Conservation (phyloP, 2,329 filamentous ascomycete species). For the Diaporthe velutina region DNA sequence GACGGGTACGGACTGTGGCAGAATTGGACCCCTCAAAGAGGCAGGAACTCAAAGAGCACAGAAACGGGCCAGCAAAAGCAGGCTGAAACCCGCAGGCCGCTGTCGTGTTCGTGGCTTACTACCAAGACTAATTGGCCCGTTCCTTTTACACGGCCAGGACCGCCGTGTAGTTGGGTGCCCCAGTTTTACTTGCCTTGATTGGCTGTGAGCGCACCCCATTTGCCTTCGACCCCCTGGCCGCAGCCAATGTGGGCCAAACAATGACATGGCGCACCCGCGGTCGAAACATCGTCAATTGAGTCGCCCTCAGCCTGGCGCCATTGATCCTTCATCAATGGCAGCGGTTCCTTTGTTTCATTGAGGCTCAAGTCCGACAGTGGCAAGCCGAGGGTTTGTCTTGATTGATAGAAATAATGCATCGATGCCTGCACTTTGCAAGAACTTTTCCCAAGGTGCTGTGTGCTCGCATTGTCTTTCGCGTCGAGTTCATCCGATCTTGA, state of each 20-base stretch:
- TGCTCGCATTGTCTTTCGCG: neutral
- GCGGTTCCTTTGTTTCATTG: conserved; percentile 13
- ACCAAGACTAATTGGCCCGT: conserved; percentile 13
- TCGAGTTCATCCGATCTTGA: neutral
- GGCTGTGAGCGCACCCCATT: neutral
- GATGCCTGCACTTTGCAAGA: neutral
- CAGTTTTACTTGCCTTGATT: neutral
- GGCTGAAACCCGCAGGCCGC: neutral
- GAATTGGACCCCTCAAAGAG: neutral
- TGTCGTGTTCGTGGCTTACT: neutral
- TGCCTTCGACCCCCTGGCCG: neutral
- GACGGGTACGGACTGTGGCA: neutral
- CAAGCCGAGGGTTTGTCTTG: neutral
- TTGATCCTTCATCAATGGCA: neutral
- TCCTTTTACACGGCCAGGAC: conserved; percentile 3
- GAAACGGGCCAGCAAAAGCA: neutral
- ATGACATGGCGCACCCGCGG: neutral
- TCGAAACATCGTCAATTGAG: conserved; percentile 23
- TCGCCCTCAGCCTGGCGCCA: neutral
- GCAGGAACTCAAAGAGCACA: neutral
- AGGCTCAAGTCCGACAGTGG: neutral
- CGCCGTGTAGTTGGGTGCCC: neutral
- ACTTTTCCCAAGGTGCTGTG: neutral
- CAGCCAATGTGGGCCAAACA: conserved; percentile 20
- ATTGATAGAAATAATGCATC: neutral